Conservation (phyloP, 176 grass and related monocot genomes). For the Triticum aestivum region DNA sequence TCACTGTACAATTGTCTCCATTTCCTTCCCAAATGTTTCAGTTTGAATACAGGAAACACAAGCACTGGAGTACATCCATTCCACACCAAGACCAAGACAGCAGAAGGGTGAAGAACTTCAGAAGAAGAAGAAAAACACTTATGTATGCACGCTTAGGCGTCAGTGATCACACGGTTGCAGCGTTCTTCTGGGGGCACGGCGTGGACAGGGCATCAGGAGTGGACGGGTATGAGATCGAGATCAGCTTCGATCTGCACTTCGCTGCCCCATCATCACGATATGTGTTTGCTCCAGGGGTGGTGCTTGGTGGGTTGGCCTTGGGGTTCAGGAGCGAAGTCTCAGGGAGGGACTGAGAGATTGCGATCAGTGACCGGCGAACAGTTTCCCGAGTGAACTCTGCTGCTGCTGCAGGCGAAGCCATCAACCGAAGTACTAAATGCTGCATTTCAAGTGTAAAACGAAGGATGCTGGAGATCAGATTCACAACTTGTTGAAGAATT, state of each 20-base stretch:
- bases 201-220: slow-evolving; percentile 48
- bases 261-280: slow-evolving; percentile 32
- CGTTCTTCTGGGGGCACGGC: slow-evolving; percentile 36
- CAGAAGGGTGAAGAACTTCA: slow-evolving; percentile 31
- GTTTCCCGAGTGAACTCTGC: slow-evolving; percentile 56
- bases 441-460: slow-evolving; percentile 34
- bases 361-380: slow-evolving; percentile 73
- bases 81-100: slow-evolving; percentile 21
- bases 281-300: slow-evolving; percentile 15
- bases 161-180: slow-evolving; percentile 1
- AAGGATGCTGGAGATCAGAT: slow-evolving; percentile 7
- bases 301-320: slow-evolving; percentile 30
- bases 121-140: slow-evolving; percentile 5
- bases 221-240: slow-evolving; percentile 70
- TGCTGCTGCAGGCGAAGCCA: slow-evolving; percentile 49
- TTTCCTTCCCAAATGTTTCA: background rate
- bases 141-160: slow-evolving; percentile 26
- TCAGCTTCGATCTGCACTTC: slow-evolving; percentile 83
- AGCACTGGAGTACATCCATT: background rate
- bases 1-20: slow-evolving; percentile 32
- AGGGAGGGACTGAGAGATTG: slow-evolving; percentile 67
- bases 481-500: background rate
- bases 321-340: slow-evolving; percentile 30
- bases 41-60: slow-evolving; percentile 34
- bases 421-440: slow-evolving; percentile 37